Percentiles rank a stretch among this genome's conserved stretches.
These are phyloP conservation scores for Paraphoma chrysanthemicola DNA, from an alignment of 2,329 filamentous ascomycete species.

Conservation along the genomic window DNA sequence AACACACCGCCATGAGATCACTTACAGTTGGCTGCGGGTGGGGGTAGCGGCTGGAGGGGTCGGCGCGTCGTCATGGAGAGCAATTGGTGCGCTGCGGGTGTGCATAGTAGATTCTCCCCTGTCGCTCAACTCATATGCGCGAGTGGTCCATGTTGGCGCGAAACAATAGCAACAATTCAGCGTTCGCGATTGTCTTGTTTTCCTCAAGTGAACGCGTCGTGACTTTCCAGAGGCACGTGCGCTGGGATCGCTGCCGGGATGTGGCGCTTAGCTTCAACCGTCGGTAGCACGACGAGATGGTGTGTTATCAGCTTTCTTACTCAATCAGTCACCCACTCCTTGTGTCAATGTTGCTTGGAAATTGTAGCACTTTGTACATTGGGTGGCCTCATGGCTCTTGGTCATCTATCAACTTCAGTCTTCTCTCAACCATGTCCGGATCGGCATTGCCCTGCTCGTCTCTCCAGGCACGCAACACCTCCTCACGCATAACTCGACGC, in stretches of 20 bases:
- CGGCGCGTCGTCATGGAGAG: slow-evolving; percentile 43
- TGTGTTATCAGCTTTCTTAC: not conserved
- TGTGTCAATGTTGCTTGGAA: not conserved
- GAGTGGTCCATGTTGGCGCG: not conserved
- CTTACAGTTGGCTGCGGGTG: slow-evolving; percentile 32
- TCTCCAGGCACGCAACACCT: slow-evolving; percentile 56
- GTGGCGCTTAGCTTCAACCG: not conserved
- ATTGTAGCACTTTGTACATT: not conserved
- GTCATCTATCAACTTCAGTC: slow-evolving; percentile 43
- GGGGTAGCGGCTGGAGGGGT: slow-evolving; percentile 41
- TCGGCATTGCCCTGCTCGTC: slow-evolving; percentile 42
- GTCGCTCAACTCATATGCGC: not conserved
- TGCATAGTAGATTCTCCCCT: slow-evolving; percentile 20
- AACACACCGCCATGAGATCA: not conserved
- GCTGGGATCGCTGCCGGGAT: slow-evolving; percentile 23
- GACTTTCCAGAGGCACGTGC: slow-evolving; percentile 28
- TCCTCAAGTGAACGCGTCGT: slow-evolving; percentile 29
- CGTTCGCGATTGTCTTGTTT: slow-evolving; percentile 19
- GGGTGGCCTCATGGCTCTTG: slow-evolving; percentile 32
- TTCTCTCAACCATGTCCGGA: slow-evolving; percentile 39
- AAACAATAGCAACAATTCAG: not conserved
- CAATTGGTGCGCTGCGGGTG: slow-evolving; percentile 3
- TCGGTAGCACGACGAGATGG: not conserved
- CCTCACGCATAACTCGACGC: slow-evolving; percentile 72
- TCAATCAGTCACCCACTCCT: too few relatives aligned